Conservation (phyloP, 2,329 filamentous ascomycete species). For the Parafenestella ontariensis region DNA sequence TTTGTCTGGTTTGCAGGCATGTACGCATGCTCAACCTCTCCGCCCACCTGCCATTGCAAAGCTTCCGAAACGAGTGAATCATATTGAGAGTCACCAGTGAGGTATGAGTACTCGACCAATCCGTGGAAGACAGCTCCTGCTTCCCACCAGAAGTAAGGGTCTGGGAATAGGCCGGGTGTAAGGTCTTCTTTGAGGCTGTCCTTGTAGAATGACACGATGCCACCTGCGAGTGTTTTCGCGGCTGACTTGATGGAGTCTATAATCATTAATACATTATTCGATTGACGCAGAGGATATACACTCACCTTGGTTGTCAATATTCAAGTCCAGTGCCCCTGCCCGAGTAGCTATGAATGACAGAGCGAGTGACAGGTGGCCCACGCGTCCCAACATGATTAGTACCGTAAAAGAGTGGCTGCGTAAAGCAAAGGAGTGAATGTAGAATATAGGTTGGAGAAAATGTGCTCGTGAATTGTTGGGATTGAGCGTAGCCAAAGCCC, state of each 20-base stretch:
- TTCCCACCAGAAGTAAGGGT: conserved; percentile 34
- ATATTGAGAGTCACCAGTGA: conserved; percentile 53
- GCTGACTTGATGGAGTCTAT: conserved; percentile 33
- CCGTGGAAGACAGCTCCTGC: conserved; percentile 27
- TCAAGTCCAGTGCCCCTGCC: conserved; percentile 24
- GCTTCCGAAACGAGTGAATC: conserved; percentile 46
- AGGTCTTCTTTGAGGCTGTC: conserved; percentile 6
- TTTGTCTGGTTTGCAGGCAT: conserved; percentile 48
- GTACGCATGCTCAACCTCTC: conserved; percentile 48
- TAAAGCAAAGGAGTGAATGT: background rate
- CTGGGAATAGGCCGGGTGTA: conserved; percentile 27
- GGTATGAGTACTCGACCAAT: conserved; percentile 50
- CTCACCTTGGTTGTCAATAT: conserved; percentile 26
- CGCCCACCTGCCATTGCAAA: conserved; percentile 49
- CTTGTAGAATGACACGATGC: conserved; percentile 31
- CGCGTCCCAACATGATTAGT: conserved; percentile 24
- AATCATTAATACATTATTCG: background rate
- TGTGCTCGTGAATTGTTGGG: background rate
- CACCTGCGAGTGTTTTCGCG: conserved; percentile 29
- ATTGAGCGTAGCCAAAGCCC: background rate
- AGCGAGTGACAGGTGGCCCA: conserved; percentile 22
- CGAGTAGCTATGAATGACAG: conserved; percentile 18
- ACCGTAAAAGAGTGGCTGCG: conserved; percentile 1
- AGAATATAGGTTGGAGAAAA: background rate
- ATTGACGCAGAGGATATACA: background rate